Evolutionary conservation across 106 monocot species (phyloP), one percentile per base, ranked within the genome.

Genomic region (Platanthera guangdongensis): DNA sequence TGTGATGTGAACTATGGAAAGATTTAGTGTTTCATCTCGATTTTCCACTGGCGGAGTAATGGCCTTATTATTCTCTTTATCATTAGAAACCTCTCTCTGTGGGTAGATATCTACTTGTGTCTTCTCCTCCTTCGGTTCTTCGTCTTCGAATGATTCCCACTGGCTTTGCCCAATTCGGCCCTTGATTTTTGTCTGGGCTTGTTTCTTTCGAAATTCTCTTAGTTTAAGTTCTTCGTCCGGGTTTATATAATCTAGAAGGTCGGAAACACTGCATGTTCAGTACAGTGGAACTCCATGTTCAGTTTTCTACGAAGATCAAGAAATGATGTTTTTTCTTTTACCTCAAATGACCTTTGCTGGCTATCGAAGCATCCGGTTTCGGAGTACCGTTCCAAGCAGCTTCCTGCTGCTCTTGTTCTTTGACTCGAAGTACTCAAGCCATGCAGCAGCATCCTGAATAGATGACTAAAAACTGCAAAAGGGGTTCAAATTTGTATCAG

Each of bases 331-430:
- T 39, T 39, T 3, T 16, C 8, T 68, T 57, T 78, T 85, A 95
- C 95, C 95, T 95, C 11, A 95, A 79, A 74, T 95, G 95, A 15
- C 95, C 95, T 93, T 90, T 93, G 84, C 93, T 95, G 15, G 95
- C 95, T 75, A 95, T 95, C 30, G 95, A 95, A 68, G 95, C 90
- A 84, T 95, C 95, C 47, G 95, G 93, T 76, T 93, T 95, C 57
- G 92, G 92, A 76, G 93, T 95, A 73, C 95, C 95, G 83, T 93
- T 95, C 4, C 93, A 85, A 51, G 90, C 90, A 87, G 93, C 95
- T 85, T 95, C 95, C 76, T 93, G 90, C 80, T 95, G 95, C 68
- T 95, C 95, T 51, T 89, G 77, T 60, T 90, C 76, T 95, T 95
- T 13, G 95, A 95, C 74, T 93, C 93, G 59, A 95, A 95, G 47